Base-by-base conservation (phyloP, 257 asterid genomes). In the Nicotiana otophora region DNA sequence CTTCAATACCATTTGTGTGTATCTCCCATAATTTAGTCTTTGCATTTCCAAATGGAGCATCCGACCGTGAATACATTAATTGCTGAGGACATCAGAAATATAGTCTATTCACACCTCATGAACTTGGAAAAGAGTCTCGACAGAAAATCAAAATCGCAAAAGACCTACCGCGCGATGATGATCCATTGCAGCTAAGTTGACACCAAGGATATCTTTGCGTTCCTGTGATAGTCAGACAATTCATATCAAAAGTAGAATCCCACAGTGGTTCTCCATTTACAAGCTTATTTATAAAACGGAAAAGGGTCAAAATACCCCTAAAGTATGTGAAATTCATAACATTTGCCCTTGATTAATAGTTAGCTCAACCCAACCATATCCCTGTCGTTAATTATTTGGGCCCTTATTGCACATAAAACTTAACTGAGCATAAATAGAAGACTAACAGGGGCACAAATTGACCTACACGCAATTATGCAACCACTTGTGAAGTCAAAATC, bases 171-270 rank as follows among this genome's bases (percentile, higher is more conserved):
- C 90, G 76, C 91, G 77, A 85, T 96, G 77, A 85, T 96, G 98
- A 88, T 87, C 94, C 97, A 94, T 93, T 28, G 97, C 99, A 3
- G 98, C 99, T 81, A 96, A 83, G 86, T 94, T 96, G 88, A 89
- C 88, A 70, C 98, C 98, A 19, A 96, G 67, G 10, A 91, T 92
- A 88, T 96, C 97, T 88, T 96, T 93, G 91, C 96, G 87, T 72
- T 91, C 99, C 99, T 96, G 91, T 39, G 42, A 30, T 55, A 80
- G 42, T 81, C 17, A 85, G 70, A 34, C 55, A 65, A 46, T 4
- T n/a, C 17, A 62, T 20, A 33, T 67, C 75, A 77, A 63, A 69
- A 39, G n/a, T 69, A 39, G 11, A 69, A 69, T 39, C 55, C 31
- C 78, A n/a, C 10, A 42, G 23, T 34, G 54, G 17, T 69, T 69